Conservation (phyloP, 2,329 filamentous ascomycete species). For the Phialemonium atrogriseum region DNA sequence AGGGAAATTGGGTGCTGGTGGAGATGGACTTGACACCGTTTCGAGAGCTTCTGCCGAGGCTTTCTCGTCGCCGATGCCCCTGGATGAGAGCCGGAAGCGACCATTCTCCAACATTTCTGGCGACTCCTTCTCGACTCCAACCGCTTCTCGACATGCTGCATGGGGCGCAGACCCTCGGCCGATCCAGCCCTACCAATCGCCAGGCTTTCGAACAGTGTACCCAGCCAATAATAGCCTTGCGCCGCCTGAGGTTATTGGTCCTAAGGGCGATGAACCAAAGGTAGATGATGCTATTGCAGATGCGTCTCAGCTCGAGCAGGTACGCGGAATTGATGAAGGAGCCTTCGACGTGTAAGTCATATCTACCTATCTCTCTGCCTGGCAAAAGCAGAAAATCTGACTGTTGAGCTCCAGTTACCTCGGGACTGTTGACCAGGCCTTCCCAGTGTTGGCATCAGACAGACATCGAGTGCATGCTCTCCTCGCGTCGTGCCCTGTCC, state of each 20-base stretch:
- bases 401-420: too few relatives aligned
- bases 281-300: constrained; percentile 25
- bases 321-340: constrained; percentile 32
- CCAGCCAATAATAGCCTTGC: constrained; percentile 34
- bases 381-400: not conserved
- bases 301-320: constrained; percentile 10
- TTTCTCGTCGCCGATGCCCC: constrained; percentile 39
- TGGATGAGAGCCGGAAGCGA: constrained; percentile 35
- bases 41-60: constrained; percentile 37
- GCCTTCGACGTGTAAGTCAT: constrained; percentile 35
- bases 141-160: constrained; percentile 30
- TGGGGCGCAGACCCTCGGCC: constrained; percentile 41
- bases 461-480: constrained; percentile 47
- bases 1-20: constrained; percentile 55
- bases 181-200: constrained; percentile 30
- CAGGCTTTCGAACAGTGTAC: constrained; percentile 19
- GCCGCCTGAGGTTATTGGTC: constrained; percentile 33
- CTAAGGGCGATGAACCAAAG: constrained; percentile 22
- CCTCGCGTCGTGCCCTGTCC: constrained; percentile 45
- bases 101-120: constrained; percentile 39
- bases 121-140: constrained; percentile 31
- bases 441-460: constrained; percentile 55
- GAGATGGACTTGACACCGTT: constrained; percentile 27
- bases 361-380: not conserved
- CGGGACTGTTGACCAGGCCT: constrained; percentile 58